Conservation (phyloP, 306 rosid species). For the Spatholobus suberectus region DNA sequence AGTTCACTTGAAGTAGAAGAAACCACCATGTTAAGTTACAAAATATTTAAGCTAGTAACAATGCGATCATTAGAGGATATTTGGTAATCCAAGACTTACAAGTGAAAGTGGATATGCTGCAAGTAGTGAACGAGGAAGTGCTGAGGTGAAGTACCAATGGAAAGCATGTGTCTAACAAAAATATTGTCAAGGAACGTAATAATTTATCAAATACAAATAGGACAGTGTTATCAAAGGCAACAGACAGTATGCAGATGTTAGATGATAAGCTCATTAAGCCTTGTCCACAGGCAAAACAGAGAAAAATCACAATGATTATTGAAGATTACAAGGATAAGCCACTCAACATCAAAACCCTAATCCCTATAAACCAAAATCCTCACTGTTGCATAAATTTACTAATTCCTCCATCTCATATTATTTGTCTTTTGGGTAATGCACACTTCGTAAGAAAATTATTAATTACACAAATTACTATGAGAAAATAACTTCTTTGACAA, state of each 20-base stretch:
- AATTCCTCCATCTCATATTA: background rate
- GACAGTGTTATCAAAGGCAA: slow-evolving; percentile 17
- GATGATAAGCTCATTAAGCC: background rate
- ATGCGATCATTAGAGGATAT: slow-evolving; percentile 10
- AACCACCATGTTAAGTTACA: slow-evolving; percentile 6
- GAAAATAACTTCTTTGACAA: background rate
- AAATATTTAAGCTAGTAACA: background rate
- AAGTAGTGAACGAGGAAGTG: slow-evolving; percentile 89
- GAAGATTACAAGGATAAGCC: slow-evolving; percentile 8
- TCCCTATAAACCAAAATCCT: slow-evolving; percentile 6
- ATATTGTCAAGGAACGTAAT: slow-evolving; percentile 54
- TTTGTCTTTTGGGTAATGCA: background rate
- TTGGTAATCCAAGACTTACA: slow-evolving; percentile 53
- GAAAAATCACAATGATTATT: slow-evolving; percentile 2
- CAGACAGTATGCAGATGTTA: slow-evolving; percentile 10
- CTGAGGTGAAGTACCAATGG: slow-evolving; percentile 96
- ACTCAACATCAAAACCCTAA: slow-evolving; percentile 11
- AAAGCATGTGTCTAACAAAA: slow-evolving; percentile 74
- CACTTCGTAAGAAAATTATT: background rate
- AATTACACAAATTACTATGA: background rate
- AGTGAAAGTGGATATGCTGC: slow-evolving; percentile 92
- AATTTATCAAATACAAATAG: slow-evolving; percentile 24
- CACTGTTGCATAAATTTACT: slow-evolving; percentile 4
- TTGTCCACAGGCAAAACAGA: slow-evolving; percentile 17
- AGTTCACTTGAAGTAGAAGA: slow-evolving; percentile 23